Conservation (phyloP, 2,329 filamentous ascomycete genomes). For the Coniochaeta hoffmannii region DNA sequence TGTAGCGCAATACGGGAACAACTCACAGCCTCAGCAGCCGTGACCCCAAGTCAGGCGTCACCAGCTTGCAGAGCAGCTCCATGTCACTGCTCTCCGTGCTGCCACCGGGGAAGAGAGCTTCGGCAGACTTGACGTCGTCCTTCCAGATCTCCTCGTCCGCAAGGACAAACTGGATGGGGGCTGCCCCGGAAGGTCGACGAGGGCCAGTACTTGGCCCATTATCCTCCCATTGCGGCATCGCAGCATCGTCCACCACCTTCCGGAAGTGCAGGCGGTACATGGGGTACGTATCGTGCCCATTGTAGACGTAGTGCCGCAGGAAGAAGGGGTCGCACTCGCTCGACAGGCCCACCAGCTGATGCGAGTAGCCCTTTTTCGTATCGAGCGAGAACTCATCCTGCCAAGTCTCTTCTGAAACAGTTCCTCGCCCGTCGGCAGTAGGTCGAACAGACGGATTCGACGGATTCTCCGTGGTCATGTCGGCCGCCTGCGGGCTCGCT, state of each 20-base stretch:
- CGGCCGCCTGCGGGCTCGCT: background rate
- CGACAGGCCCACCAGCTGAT: conserved; percentile 15
- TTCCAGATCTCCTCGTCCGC: conserved; percentile 15
- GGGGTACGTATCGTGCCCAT: conserved; percentile 12
- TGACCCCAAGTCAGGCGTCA: conserved; percentile 10
- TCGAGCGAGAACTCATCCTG: conserved; percentile 13
- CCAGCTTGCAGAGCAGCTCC: conserved; percentile 11
- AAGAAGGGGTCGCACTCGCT: conserved; percentile 17
- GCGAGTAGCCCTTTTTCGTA: conserved; percentile 11
- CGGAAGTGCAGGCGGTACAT: conserved; percentile 18
- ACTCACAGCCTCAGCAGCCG: conserved; percentile 12
- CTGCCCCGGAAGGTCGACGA: conserved; percentile 3
- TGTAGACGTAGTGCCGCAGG: conserved; percentile 14
- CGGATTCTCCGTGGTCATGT: background rate
- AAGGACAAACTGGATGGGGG: conserved; percentile 15
- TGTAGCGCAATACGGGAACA: background rate
- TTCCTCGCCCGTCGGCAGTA: background rate
- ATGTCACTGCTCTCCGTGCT: conserved; percentile 11
- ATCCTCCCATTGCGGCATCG: background rate
- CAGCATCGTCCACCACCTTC: conserved; percentile 11
- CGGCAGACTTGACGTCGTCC: conserved; percentile 11
- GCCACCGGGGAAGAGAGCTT: conserved; percentile 8
- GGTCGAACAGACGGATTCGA: background rate
- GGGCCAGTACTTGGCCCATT: background rate
- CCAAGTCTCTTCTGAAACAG: conserved; percentile 2